A percentile compares a stretch with the other conserved stretches of the same genome.
Evolutionary conservation across 2,329 filamentous ascomycete species (phyloP).

Genomic region (Coniochaeta prunicola): DNA sequence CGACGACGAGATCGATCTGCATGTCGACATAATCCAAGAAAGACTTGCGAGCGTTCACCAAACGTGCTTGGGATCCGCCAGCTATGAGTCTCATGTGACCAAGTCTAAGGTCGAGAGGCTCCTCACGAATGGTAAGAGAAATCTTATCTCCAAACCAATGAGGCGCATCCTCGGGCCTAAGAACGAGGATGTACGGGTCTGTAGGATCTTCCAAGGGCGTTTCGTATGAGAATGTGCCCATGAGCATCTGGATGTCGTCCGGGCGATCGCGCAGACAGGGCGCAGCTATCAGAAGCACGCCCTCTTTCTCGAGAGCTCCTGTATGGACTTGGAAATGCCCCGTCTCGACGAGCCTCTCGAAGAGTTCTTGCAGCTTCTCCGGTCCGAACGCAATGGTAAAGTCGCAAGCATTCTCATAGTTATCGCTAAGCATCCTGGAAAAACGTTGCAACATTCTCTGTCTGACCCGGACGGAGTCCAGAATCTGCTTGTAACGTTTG

Average conservation of each 20-base stretch:
- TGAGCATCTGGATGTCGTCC: conserved; percentile 77
- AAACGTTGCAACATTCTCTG: conserved; percentile 97
- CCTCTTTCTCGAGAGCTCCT: conserved; percentile 61
- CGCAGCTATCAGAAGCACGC: conserved; percentile 78
- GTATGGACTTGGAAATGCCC: conserved; percentile 85
- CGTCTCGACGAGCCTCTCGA: conserved; percentile 71
- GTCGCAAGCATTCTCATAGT: conserved; percentile 95
- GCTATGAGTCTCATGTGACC: conserved; percentile 85
- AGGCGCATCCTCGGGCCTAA: conserved; percentile 72
- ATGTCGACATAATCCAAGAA: conserved; percentile 75
- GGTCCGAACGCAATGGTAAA: conserved; percentile 73
- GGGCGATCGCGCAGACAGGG: conserved; percentile 67
- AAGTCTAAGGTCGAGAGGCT: conserved; percentile 76
- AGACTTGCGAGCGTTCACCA: conserved; percentile 69
- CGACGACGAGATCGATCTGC: conserved; percentile 81
- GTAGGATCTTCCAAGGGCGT: conserved; percentile 60
- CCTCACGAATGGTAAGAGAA: conserved; percentile 63
- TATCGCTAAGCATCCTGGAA: conserved; percentile 79
- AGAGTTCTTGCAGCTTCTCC: conserved; percentile 66
- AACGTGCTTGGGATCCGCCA: conserved; percentile 71
- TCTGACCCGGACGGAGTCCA: conserved; percentile 92
- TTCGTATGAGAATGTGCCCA: conserved; percentile 59
- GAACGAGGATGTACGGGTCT: conserved; percentile 78
- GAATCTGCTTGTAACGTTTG: conserved; percentile 89
- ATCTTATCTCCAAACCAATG: conserved; percentile 77